Conservation (phyloP, 176 grass and related monocot species). For the Aegilops bicornis region DNA sequence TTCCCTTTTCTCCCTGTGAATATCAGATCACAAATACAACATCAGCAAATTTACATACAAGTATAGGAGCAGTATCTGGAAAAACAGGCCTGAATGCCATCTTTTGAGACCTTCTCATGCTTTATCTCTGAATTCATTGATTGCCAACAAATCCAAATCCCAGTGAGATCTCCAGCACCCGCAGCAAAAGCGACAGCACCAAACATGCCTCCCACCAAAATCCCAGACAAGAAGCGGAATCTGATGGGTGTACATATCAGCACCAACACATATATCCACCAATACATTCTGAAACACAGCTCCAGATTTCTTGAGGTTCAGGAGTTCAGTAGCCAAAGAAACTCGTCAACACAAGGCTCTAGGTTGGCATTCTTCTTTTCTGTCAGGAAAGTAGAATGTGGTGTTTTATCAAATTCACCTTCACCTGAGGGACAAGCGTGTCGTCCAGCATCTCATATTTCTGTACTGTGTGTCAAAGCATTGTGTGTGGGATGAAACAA, state of each 20-base stretch:
- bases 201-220: constrained; percentile 66
- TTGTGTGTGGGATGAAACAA: background rate
- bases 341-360: background rate
- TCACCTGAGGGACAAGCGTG: background rate
- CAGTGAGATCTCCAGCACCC: constrained; percentile 60
- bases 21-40: background rate
- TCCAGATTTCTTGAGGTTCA: constrained; percentile 60
- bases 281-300: constrained; percentile 69
- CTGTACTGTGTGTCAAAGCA: background rate
- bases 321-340: constrained; percentile 61
- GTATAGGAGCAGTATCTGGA: background rate
- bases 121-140: constrained; percentile 38
- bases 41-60: background rate
- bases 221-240: constrained; percentile 56
- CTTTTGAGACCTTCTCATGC: constrained; percentile 42
- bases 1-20: background rate
- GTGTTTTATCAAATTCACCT: background rate
- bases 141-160: constrained; percentile 33
- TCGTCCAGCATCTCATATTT: background rate
- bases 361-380: background rate
- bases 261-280: constrained; percentile 70
- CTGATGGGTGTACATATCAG: constrained; percentile 60
- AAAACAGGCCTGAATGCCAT: background rate
- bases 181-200: constrained; percentile 73
- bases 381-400: background rate